Conservation (phyloP, 2,329 filamentous ascomycete genomes). For the Metarhizium humberi region DNA sequence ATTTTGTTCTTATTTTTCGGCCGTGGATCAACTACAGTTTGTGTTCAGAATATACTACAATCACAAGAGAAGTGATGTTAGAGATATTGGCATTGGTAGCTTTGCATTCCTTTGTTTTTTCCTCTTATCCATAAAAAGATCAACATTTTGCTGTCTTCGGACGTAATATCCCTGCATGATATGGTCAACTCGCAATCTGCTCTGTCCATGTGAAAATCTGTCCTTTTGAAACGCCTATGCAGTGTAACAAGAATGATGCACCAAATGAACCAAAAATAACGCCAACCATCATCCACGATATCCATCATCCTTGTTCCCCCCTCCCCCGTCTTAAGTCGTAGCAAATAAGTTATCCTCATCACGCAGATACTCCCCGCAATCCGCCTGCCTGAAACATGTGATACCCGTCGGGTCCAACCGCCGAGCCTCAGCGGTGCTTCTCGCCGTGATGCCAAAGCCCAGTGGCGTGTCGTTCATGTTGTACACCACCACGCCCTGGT, state of each 20-base stretch:
- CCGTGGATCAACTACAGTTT: neutral
- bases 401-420: constrained; percentile 85
- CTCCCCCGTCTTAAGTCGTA: neutral
- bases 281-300: neutral
- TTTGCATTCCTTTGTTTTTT: neutral
- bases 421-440: constrained; percentile 74
- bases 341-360: constrained; percentile 61
- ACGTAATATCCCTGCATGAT: neutral
- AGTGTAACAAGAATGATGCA: neutral
- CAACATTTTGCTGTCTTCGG: neutral
- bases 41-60: neutral
- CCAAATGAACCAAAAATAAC: neutral
- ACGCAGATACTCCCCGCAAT: constrained; percentile 89
- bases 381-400: constrained; percentile 82
- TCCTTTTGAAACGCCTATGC: neutral
- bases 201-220: neutral
- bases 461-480: constrained; percentile 89
- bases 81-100: neutral
- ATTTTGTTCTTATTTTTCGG: neutral
- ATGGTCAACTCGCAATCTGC: neutral
- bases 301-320: neutral
- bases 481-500: constrained; percentile 83
- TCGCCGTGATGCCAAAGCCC: constrained; percentile 87
- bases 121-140: neutral
- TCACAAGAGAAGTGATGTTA: neutral